Evolutionary conservation across 225 moss, liverwort and hornwort genomes (phyloP).

Genomic region (Straminergon stramineum): DNA sequence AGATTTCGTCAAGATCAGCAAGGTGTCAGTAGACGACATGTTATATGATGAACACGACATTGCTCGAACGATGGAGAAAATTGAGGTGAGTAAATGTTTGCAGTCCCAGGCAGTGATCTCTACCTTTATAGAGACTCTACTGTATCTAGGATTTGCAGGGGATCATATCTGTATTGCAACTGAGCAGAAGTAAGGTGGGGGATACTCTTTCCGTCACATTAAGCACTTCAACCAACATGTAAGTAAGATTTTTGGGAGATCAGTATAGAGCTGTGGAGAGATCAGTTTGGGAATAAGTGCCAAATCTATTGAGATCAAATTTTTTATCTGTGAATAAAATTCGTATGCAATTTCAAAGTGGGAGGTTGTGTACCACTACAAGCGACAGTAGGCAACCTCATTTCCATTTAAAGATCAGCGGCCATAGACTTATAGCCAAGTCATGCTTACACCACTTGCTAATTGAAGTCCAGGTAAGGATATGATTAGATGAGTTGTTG

Average conservation of each 20-base stretch:
- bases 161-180: not conserved
- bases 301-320: not conserved
- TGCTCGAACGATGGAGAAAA: slow-evolving; percentile 84
- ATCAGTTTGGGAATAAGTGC: not conserved
- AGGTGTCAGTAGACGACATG: slow-evolving; percentile 87
- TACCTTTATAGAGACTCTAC: not conserved
- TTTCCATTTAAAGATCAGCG: not conserved
- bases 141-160: not conserved
- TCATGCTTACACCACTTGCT: not conserved
- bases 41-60: slow-evolving; percentile 96
- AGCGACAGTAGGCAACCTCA: not conserved
- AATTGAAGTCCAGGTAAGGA: not conserved
- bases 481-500: not conserved
- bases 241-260: not conserved
- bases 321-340: not conserved
- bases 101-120: not conserved
- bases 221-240: not conserved
- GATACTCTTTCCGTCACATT: not conserved
- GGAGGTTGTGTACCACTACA: not conserved
- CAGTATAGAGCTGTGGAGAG: not conserved
- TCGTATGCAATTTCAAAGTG: not conserved
- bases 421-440: not conserved
- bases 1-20: slow-evolving; percentile 93
- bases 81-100: slow-evolving; percentile 49
- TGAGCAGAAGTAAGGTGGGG: not conserved